These are phyloP conservation scores for Aechmea fasciata DNA, from an alignment of 176 grass and related monocot genomes.

Conservation along the genomic window DNA sequence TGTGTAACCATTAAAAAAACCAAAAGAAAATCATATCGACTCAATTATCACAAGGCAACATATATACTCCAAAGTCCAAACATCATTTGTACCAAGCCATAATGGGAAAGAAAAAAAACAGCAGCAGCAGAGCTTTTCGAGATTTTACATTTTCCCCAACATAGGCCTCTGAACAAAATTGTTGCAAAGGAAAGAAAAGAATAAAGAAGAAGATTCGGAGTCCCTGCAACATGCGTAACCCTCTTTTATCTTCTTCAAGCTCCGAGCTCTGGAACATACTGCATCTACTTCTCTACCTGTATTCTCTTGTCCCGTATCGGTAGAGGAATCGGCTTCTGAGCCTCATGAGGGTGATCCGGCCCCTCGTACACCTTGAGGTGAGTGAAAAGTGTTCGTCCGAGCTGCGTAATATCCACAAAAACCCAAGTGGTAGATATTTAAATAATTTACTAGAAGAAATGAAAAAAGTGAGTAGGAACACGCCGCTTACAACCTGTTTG, in stretches of 20 bases:
- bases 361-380: conserved; percentile 98
- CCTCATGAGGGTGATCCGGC: conserved; percentile 74
- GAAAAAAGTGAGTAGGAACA: neutral
- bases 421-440: neutral
- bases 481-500: too few relatives aligned
- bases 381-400: conserved; percentile 88
- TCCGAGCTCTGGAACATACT: neutral
- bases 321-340: conserved; percentile 71
- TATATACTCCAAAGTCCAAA: too few relatives aligned
- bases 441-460: neutral
- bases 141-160: neutral
- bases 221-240: neutral
- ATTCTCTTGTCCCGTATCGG: conserved; percentile 94
- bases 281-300: conserved; percentile 22
- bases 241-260: neutral
- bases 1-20: too few relatives aligned
- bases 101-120: too few relatives aligned
- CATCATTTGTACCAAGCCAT: too few relatives aligned
- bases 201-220: neutral
- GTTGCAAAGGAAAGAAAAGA: neutral
- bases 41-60: too few relatives aligned
- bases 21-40: too few relatives aligned
- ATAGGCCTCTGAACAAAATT: conserved; percentile 6
- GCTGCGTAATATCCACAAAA: conserved; percentile 28
- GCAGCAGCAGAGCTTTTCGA: neutral